A percentile compares a stretch with the other conserved stretches of the same genome.
Evolutionary conservation across 2,329 filamentous ascomycete genomes (phyloP).

Genomic region (Chrysoporthe cubensis): DNA sequence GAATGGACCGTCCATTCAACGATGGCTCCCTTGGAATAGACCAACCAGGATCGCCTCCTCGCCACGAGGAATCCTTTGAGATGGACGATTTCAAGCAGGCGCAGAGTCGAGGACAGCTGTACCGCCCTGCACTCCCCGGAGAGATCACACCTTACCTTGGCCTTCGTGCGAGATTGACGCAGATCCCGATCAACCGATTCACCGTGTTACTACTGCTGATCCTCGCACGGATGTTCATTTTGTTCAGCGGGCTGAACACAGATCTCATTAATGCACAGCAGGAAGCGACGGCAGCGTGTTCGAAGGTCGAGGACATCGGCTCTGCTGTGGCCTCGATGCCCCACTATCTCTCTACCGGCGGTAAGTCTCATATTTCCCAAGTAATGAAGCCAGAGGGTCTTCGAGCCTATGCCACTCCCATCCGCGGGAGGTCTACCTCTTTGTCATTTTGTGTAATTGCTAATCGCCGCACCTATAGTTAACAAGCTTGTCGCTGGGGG

Average conservation of each 20-base stretch:
- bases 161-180: slow-evolving; percentile 84
- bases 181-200: slow-evolving; percentile 98
- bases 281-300: slow-evolving; percentile 87
- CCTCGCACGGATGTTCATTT: slow-evolving; percentile 78
- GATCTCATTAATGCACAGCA: slow-evolving; percentile 76
- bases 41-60: slow-evolving; percentile 26
- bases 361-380: not conserved
- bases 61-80: slow-evolving; percentile 39
- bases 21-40: not conserved
- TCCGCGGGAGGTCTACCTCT: not conserved
- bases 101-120: slow-evolving; percentile 56
- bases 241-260: slow-evolving; percentile 71
- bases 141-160: slow-evolving; percentile 90
- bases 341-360: slow-evolving; percentile 83
- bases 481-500: slow-evolving; percentile 82
- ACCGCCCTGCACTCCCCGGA: slow-evolving; percentile 39
- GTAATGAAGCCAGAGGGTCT: no score
- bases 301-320: slow-evolving; percentile 87
- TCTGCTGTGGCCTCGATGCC: slow-evolving; percentile 98
- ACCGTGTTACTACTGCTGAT: slow-evolving; percentile 87
- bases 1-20: slow-evolving; percentile 6
- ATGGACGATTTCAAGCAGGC: slow-evolving; percentile 41
- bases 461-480: slow-evolving; percentile 46
- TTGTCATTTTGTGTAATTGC: not conserved
- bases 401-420: no score